Percentiles rank a stretch among this genome's conserved stretches.
These are phyloP conservation scores for Cladobotryum protrusum DNA, from an alignment of 2,329 filamentous ascomycete genomes.

Conservation along the genomic window DNA sequence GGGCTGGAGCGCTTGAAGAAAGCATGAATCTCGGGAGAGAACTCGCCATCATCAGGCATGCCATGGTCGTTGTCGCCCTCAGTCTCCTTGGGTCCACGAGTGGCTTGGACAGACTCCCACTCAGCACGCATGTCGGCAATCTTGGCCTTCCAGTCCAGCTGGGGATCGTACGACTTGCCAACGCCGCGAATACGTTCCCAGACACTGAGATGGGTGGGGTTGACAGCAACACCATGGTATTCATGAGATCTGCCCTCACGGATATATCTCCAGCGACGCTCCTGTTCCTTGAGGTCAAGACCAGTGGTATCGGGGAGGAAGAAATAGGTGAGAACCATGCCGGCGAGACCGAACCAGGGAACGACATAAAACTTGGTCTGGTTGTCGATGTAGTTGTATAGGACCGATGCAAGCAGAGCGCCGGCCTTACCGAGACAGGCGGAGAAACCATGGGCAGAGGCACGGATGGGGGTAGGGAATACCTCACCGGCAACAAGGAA, in stretches of 20 bases:
- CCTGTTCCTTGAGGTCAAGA: constrained; percentile 93
- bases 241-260: constrained; percentile 68
- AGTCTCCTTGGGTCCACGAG: constrained; percentile 43
- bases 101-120: constrained; percentile 49
- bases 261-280: constrained; percentile 87
- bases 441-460: constrained; percentile 91
- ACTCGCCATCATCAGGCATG: constrained; percentile 42
- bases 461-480: constrained; percentile 90
- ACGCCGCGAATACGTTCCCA: constrained; percentile 80
- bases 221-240: constrained; percentile 90
- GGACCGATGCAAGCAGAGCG: constrained; percentile 75
- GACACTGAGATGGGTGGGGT: constrained; percentile 78
- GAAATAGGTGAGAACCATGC: constrained; percentile 73
- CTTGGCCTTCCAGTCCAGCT: constrained; percentile 75
- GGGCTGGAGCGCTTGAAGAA: constrained; percentile 45
- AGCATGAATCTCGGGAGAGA: constrained; percentile 47
- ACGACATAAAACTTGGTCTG: constrained; percentile 86
- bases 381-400: constrained; percentile 91
- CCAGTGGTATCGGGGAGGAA: constrained; percentile 97
- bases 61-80: constrained; percentile 30
- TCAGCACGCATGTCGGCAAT: constrained; percentile 71
- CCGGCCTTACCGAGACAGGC: constrained; percentile 85
- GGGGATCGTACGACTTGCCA: constrained; percentile 76
- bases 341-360: constrained; percentile 88
- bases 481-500: constrained; percentile 95